Evolutionary conservation across 2,329 filamentous ascomycete genomes (phyloP), one percentile per base, ranked within the genome.

Genomic region (Sporothrix euskadiensis): DNA sequence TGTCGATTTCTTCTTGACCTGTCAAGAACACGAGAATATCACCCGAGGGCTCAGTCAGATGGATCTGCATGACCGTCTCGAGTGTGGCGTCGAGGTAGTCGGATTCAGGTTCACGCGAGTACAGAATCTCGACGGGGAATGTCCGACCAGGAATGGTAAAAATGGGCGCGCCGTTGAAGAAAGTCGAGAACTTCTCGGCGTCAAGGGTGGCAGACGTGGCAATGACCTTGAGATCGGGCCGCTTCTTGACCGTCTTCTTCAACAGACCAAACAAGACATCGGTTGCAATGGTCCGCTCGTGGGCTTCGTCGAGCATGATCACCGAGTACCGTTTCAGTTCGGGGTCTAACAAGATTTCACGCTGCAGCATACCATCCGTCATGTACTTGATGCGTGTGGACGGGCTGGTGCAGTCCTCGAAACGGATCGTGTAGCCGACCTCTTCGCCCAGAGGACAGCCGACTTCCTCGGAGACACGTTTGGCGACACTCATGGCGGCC

Each of bases 51-150:
- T 99, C 96, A 1, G 92, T 96, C 22, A 99, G 84, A 80, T 99
- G 96, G 72, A 99, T 98, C 80, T 98, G 94, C 95, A 99, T 98
- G 66, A 98, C 94, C 0, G 96, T 98, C 16, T 94, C 92, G n/a
- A 99, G 85, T 0, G 96, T 94, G 1, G 94, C 91, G 80, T 98
- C 96, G 16, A 99, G 85, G 78, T 99, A 99, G 80, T 99, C 97
- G 0, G 93, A 94, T 80, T 98, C 96, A 0, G 97, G 96, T 79
- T 99, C 96, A 73, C 92, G 89, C 2, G 93, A 97, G 82, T 98
- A 99, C 82, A 99, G 91, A 72, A 98, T 90, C 82, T 98, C 96
- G 41, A 99, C 96, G 0, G 97, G 96, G 83, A 91, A 99, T 0
- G 96, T 98, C 76, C 96, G 89, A 66, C 96, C 96, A 3, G 96